Conservation (phyloP, 73 alveolate genomes). For the Durusdinium trenchii region DNA sequence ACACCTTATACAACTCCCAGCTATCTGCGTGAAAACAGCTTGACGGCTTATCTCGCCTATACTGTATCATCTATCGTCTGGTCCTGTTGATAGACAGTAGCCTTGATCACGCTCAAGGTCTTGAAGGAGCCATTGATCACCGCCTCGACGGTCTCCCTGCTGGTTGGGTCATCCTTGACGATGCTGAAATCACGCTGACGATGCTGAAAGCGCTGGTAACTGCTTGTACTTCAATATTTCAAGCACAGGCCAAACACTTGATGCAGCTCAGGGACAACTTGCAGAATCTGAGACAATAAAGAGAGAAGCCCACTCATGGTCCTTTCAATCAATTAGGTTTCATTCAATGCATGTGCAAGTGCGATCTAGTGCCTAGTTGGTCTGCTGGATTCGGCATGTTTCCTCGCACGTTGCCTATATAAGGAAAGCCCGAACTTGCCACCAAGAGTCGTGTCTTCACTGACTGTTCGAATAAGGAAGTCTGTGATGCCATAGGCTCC, state of each 20-base stretch:
- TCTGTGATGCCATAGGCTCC: constrained; percentile 14
- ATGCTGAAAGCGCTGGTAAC: too few species aligned
- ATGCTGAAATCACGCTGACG: too few species aligned
- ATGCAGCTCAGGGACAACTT: constrained; percentile 28
- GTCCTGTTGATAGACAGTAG: constrained; percentile 62
- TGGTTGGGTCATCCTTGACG: constrained; percentile 67
- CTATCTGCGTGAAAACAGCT: background rate
- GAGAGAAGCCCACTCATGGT: constrained; percentile 67
- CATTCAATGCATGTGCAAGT: too few species aligned
- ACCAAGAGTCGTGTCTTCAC: constrained; percentile 74
- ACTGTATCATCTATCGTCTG: background rate
- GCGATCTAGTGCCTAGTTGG: too few species aligned
- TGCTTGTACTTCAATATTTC: too few species aligned
- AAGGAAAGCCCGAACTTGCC: too few species aligned
- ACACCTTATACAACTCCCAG: background rate
- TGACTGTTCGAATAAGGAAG: constrained; percentile 15
- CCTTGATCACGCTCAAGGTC: constrained; percentile 57
- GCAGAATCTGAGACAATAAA: constrained; percentile 22
- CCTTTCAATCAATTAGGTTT: background rate
- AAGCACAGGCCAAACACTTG: too few species aligned
- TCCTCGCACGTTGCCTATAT: background rate
- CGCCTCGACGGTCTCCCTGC: constrained; percentile 71
- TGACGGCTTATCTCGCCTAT: background rate
- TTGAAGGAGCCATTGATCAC: constrained; percentile 58
- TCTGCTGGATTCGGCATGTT: too few species aligned